Base-by-base conservation (phyloP, 2,329 filamentous ascomycete genomes). In the Didymella sp. region DNA sequence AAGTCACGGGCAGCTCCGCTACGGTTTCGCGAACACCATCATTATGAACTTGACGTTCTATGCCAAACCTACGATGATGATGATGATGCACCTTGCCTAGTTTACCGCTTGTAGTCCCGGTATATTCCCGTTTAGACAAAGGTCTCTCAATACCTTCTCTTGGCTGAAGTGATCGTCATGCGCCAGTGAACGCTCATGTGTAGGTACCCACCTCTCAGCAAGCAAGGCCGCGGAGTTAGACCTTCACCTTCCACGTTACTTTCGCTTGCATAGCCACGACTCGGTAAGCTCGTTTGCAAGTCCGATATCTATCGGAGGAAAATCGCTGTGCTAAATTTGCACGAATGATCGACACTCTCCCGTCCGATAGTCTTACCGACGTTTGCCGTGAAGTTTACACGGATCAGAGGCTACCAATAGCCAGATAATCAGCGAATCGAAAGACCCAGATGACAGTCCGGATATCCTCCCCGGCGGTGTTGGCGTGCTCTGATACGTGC, bases 211-310 rank as follows among this genome's bases (percentile, higher is more conserved):
- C 27, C 15, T 31, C 43, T 35, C 31, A 15, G 25, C n/a, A 5
- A 37, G 30, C 28, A 30, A 13, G 6, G 48, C 43, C 37, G 43
- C 25, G 24, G 25, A 33, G n/a, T 57, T 47, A 6, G 30, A n/a
- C 19, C 33, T 45, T 43, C 19, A 44, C 31, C 30, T 48, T 44
- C 42, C 48, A 49, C 49, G 31, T 57, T 51, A 43, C 49, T 24
- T 35, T 52, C 43, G 54, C 43, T 37, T 47, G 30, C 25, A 40
- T 51, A 49, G 19, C 38, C 28, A 37, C 25, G 44, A 25, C 49
- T 21, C 12, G 54, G 43, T 47, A 57, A 47, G 42, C 41, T 48
- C 13, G 24, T 45, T 33, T 38, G 38, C 43, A 45, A 49, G 25
- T 57, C 44, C 48, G 43, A 52, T 41, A 35, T 15, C 13, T 40